Conservation (phyloP, 805 yeast species). For the Komagataella pastoris region DNA sequence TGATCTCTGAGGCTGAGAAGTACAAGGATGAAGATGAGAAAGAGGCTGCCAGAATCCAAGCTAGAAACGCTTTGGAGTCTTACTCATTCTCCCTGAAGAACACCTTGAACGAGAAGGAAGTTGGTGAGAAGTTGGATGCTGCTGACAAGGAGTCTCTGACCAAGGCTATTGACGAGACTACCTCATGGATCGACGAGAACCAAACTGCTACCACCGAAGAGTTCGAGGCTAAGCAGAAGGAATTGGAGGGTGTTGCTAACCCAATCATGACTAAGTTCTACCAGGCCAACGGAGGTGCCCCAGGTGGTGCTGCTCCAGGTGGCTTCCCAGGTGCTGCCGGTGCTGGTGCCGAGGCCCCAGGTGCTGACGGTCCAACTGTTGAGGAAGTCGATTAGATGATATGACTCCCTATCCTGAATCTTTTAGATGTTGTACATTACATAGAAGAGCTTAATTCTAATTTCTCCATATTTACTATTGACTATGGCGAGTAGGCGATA, state of each 20-base stretch:
- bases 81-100: conserved; percentile 43
- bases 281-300: conserved; percentile 76
- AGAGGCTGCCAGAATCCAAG: conserved; percentile 42
- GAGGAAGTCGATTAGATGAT: conserved; percentile 48
- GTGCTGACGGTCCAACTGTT: conserved; percentile 57
- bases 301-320: conserved; percentile 51
- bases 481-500: too few species aligned
- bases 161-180: conserved; percentile 75
- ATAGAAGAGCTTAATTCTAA: neutral
- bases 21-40: conserved; percentile 49
- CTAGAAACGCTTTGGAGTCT: conserved; percentile 44
- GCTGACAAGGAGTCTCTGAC: conserved; percentile 41
- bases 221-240: conserved; percentile 87
- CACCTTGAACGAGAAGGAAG: conserved; percentile 20
- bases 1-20: conserved; percentile 54
- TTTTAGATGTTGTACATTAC: neutral
- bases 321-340: conserved; percentile 19
- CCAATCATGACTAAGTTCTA: conserved; percentile 96
- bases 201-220: conserved; percentile 90
- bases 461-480: neutral
- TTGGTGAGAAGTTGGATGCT: conserved; percentile 24
- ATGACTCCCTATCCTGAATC: neutral
- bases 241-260: conserved; percentile 87
- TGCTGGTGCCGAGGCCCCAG: conserved; percentile 27
- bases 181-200: conserved; percentile 86